Evolutionary conservation across 768 basidiomycete genomes (phyloP).

Genomic region (Melanogaster broomeanus): DNA sequence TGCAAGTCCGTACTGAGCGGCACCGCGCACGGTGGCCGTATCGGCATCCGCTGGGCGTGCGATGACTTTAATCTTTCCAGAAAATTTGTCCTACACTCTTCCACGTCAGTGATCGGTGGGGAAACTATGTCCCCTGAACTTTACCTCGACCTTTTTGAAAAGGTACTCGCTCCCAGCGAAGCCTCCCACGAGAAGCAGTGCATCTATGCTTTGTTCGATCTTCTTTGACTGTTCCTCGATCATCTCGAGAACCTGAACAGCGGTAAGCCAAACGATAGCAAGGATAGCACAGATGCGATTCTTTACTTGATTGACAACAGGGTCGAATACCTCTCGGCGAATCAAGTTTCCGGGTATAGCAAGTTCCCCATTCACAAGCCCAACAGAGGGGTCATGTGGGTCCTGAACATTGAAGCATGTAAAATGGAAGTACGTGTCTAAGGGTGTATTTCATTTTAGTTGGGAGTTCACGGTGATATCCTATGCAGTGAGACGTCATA

Average conservation of each 20-base stretch:
- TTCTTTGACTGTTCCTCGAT: slow-evolving; percentile 74
- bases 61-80: slow-evolving; percentile 66
- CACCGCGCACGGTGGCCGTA: slow-evolving; percentile 85
- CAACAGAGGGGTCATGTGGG: slow-evolving; percentile 76
- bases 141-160: slow-evolving; percentile 75
- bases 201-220: slow-evolving; percentile 74
- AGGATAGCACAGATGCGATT: slow-evolving; percentile 3
- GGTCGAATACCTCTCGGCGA: slow-evolving; percentile 85
- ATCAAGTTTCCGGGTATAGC: slow-evolving; percentile 80
- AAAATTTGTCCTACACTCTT: slow-evolving; percentile 61
- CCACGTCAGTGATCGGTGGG: slow-evolving; percentile 8
- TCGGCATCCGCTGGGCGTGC: slow-evolving; percentile 85
- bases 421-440: slow-evolving; percentile 85
- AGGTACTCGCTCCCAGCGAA: slow-evolving; percentile 88
- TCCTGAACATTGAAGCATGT: slow-evolving; percentile 90
- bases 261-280: slow-evolving; percentile 7
- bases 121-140: slow-evolving; percentile 20
- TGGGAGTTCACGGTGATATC: slow-evolving; percentile 1
- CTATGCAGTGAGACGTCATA: slow-evolving; percentile 30
- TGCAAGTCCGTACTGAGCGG: slow-evolving; percentile 85
- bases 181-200: slow-evolving; percentile 86
- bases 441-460: slow-evolving; percentile 14
- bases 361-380: slow-evolving; percentile 80
- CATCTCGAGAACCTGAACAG: slow-evolving; percentile 66
- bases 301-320: slow-evolving; percentile 73